Evolutionary conservation across 352 stramenopile genomes (phyloP).

Genomic region (Globisporangium okanoganense): DNA sequence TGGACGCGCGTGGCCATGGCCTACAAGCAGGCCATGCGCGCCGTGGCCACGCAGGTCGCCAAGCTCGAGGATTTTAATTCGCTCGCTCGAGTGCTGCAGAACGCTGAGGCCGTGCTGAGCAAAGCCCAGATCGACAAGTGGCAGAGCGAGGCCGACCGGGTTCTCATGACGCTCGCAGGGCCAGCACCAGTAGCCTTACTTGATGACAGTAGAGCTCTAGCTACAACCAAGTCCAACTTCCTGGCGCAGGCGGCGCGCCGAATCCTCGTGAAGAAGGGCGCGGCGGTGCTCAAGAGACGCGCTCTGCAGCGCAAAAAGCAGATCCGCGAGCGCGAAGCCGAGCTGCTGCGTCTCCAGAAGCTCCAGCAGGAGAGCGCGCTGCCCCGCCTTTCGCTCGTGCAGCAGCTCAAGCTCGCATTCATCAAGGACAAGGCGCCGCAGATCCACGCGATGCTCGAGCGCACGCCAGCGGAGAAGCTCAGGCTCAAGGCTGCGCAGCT

Average conservation of each 20-base stretch:
- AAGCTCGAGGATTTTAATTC: conserved; percentile 67
- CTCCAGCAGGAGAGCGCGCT: conserved; percentile 36
- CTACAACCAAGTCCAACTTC: not conserved
- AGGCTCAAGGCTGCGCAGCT: conserved; percentile 35
- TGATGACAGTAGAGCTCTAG: not conserved
- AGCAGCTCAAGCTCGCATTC: conserved; percentile 53
- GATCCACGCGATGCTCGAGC: conserved; percentile 48
- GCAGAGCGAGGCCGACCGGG: conserved; percentile 33
- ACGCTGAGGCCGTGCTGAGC: conserved; percentile 34
- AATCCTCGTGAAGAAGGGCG: conserved; percentile 50
- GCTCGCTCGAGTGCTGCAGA: conserved; percentile 44
- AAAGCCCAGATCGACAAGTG: conserved; percentile 54
- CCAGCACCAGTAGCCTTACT: conserved; percentile 13
- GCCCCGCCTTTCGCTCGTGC: conserved; percentile 32
- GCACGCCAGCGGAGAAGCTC: conserved; percentile 50
- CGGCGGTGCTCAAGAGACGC: conserved; percentile 32
- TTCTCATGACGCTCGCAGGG: conserved; percentile 24
- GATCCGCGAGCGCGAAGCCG: conserved; percentile 45
- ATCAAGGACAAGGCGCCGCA: conserved; percentile 40
- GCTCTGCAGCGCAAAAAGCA: conserved; percentile 38
- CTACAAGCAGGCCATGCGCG: conserved; percentile 41
- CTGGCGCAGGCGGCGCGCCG: conserved; percentile 29
- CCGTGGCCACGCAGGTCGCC: conserved; percentile 38
- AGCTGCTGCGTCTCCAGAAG: conserved; percentile 37
- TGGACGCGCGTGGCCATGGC: conserved; percentile 46